Base-by-base conservation (phyloP, 495 filamentous ascomycete species). In the Chaetomium fimeti region DNA sequence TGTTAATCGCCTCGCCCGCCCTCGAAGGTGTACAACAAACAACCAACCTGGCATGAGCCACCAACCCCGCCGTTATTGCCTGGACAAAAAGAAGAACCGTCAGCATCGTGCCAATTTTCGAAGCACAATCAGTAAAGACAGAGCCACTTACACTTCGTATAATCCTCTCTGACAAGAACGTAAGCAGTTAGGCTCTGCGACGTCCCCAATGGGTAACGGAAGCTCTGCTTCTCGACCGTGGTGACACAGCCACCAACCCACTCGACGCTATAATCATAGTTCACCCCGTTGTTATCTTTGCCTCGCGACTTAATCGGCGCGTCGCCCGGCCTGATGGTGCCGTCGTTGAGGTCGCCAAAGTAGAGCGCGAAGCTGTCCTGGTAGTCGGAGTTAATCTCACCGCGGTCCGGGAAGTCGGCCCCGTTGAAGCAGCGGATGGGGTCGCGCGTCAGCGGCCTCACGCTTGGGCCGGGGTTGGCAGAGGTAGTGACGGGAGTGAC, bases 91-190 rank as follows among this genome's bases (percentile, higher is more conserved):
- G 32, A 45, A 12, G 54, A 43, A 43, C n/a, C 8, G 49, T 53
- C 13, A 57, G 54, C 42, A 0, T 22, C 18, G 12, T 57, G 16
- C 22, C 18, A n/a, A 22, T 53, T n/a, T 5, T 40, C 25, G 9
- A 36, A 36, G 32, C 9, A 36, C 9, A 36, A 36, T 25, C 27
- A 32, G 51, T 43, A 3, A 8, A 20, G 2, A 54, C 29, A n/a
- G n/a, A 43, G 48, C 9, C 32, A 57, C 60, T 54, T 42, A 62
- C 60, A 62, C 22, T 54, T 62, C 20, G 49, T 55, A 43, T 55
- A 62, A 32, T 55, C 51, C 48, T 62, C 60, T 49, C 60, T 62
- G n/a, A 62, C 60, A 42, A 55, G 48, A 28, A 62, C n/a, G 36
- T 62, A 62, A 24, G 60, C 60, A 9, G 60, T 62, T 29, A 62